A percentile compares a stretch with the other conserved stretches of the same genome.
Evolutionary conservation across 768 basidiomycete species (phyloP).

Genomic region (Tephrocybe sp.): DNA sequence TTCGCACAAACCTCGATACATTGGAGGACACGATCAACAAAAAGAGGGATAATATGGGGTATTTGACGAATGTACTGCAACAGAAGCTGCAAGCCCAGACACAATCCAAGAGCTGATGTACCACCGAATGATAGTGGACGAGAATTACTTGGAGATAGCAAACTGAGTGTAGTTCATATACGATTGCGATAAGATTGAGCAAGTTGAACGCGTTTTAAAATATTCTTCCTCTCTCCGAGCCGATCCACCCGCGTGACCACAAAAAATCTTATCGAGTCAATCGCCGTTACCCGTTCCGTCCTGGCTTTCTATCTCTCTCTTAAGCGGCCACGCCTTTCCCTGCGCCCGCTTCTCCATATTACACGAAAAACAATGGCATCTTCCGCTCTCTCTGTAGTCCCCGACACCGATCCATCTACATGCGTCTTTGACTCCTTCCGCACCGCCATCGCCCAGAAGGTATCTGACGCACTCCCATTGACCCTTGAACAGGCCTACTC

Average conservation of each 20-base stretch:
- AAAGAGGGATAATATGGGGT: conserved; percentile 88
- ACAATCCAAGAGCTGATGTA: conserved; percentile 20
- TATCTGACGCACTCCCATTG: conserved; percentile 68
- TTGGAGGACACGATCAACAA: conserved; percentile 88
- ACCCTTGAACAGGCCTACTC: conserved; percentile 77
- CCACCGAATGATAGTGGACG: too few species aligned
- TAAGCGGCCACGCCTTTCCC: conserved; percentile 13
- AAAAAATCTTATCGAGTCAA: conserved; percentile 22
- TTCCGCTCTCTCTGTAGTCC: conserved; percentile 31
- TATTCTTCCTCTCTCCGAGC: conserved; percentile 12
- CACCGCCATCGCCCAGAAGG: conserved; percentile 72
- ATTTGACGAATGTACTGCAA: conserved; percentile 74
- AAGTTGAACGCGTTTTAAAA: too few species aligned
- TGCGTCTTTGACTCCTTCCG: conserved; percentile 78
- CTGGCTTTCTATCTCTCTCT: conserved; percentile 23
- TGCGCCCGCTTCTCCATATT: conserved; percentile 6
- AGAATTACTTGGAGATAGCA: too few species aligned
- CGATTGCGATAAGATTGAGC: too few species aligned
- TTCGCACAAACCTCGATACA: conserved; percentile 80
- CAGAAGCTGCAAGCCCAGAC: conserved; percentile 43
- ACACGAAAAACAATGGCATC: conserved; percentile 24
- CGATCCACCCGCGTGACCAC: conserved; percentile 22
- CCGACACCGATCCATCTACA: conserved; percentile 59
- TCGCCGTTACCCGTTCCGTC: conserved; percentile 7
- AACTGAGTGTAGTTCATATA: too few species aligned